Evolutionary conservation across 2,329 filamentous ascomycete genomes (phyloP).

Genomic region (Cladosporium sp.): DNA sequence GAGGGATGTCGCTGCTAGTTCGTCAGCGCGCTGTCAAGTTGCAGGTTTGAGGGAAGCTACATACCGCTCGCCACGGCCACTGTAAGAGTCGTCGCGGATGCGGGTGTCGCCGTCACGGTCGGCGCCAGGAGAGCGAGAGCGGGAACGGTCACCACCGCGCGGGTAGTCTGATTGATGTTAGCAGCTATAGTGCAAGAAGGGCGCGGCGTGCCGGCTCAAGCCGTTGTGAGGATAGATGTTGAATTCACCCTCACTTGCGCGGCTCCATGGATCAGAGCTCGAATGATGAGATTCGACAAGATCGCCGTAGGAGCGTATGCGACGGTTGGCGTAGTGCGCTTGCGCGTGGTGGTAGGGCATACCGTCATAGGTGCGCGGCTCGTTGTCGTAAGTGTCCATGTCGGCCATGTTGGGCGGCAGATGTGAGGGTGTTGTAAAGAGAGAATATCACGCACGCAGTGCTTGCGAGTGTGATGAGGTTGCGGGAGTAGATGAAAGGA

Average conservation of each 20-base stretch:
- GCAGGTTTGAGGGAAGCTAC: conserved; percentile 13
- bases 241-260: conserved; percentile 13
- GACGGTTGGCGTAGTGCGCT: background rate
- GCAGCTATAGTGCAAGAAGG: background rate
- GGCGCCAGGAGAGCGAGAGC: conserved; percentile 60
- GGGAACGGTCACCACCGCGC: conserved; percentile 57
- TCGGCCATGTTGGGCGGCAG: conserved; percentile 34
- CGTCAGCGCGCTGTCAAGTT: conserved; percentile 17
- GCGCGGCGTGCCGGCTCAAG: background rate
- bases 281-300: conserved; percentile 9
- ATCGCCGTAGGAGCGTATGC: conserved; percentile 8
- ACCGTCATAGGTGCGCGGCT: conserved; percentile 64
- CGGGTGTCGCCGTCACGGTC: conserved; percentile 53
- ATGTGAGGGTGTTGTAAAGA: background rate
- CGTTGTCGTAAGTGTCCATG: conserved; percentile 62
- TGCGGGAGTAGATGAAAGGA: background rate
- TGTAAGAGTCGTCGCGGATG: conserved; percentile 62
- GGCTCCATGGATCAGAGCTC: conserved; percentile 8
- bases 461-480: background rate
- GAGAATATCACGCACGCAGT: background rate
- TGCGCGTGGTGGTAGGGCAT: conserved; percentile 29
- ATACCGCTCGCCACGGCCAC: conserved; percentile 55
- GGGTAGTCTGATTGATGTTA: conserved; percentile 44
- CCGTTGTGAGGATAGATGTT: conserved; percentile 14
- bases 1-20: conserved; percentile 42